Evolutionary conservation across 768 basidiomycete genomes (phyloP).

Genomic region (Floccularia luteovirens): DNA sequence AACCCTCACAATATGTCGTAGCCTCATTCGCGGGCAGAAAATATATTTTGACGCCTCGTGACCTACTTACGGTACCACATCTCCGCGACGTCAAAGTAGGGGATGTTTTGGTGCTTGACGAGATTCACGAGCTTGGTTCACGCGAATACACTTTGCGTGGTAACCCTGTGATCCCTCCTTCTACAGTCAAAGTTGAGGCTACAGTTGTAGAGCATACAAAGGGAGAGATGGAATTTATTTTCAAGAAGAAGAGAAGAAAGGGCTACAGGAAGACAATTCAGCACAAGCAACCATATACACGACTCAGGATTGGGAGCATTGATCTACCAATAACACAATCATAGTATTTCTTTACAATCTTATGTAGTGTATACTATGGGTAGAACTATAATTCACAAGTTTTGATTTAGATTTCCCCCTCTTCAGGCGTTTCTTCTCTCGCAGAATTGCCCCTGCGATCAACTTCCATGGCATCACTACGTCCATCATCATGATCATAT

Average conservation of each 20-base stretch:
- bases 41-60: constrained; percentile 85
- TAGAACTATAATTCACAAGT: constrained; percentile 3
- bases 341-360: constrained; percentile 18
- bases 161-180: constrained; percentile 58
- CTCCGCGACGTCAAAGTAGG: constrained; percentile 84
- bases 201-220: constrained; percentile 99
- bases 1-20: constrained; percentile 88
- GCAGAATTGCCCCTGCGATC: constrained; percentile 32
- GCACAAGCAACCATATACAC: constrained; percentile 94
- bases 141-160: constrained; percentile 90
- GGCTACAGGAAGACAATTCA: constrained; percentile 92
- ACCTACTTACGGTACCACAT: constrained; percentile 89
- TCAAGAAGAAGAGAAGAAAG: constrained; percentile 98
- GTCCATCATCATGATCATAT: constrained; percentile 34
- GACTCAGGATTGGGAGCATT: constrained; percentile 86
- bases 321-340: constrained; percentile 22
- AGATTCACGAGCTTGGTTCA: constrained; percentile 92
- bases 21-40: constrained; percentile 82
- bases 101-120: constrained; percentile 71
- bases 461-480: constrained; percentile 30
- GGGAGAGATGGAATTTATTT: constrained; percentile 81
- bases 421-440: constrained; percentile 77
- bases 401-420: constrained; percentile 67
- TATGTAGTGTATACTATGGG: no score
- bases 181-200: constrained; percentile 67